phyloP scores from a whole-genome alignment of 192 early-diverging fungal species.

The Geranomyces variabilis region DNA sequence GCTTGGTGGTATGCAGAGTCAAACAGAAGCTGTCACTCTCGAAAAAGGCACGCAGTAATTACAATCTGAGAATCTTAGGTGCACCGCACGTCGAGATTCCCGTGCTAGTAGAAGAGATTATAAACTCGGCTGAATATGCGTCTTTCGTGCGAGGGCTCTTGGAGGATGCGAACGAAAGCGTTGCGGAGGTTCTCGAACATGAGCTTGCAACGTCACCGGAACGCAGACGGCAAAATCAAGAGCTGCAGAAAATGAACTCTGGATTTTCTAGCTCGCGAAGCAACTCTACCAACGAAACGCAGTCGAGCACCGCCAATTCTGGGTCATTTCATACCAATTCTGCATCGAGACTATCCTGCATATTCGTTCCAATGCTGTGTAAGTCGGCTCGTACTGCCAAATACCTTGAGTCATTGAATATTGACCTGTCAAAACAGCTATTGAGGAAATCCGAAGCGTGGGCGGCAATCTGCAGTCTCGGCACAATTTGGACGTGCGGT shows the following conservation, averaged over 20 bases:
- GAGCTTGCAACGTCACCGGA: background rate
- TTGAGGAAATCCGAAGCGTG: constrained; percentile 48
- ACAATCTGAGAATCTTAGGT: background rate
- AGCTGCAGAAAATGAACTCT: constrained; percentile 10
- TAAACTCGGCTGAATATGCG: constrained; percentile 49
- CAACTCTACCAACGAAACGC: constrained; percentile 41
- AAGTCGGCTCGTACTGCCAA: constrained; percentile 27
- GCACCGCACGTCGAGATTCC: constrained; percentile 18
- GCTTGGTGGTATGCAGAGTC: constrained; percentile 8
- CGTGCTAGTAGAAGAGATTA: constrained; percentile 49
- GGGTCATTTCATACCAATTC: constrained; percentile 20
- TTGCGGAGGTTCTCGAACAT: constrained; percentile 24
- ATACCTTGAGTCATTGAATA: too few relatives aligned
- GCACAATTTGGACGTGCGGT: constrained; percentile 36
- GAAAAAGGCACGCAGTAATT: background rate
- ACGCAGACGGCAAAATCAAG: constrained; percentile 4
- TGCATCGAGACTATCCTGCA: background rate
- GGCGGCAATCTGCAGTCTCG: constrained; percentile 39
- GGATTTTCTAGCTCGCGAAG: constrained; percentile 42
- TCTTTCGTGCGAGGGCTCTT: constrained; percentile 31
- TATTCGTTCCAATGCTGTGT: constrained; percentile 1
- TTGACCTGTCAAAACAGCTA: background rate
- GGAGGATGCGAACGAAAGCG: constrained; percentile 36
- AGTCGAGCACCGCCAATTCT: constrained; percentile 20
- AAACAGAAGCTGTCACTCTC: background rate